Evolutionary conservation across 1,284 basidiomycete genomes (phyloP).

Genomic region (Flammula alnicola): DNA sequence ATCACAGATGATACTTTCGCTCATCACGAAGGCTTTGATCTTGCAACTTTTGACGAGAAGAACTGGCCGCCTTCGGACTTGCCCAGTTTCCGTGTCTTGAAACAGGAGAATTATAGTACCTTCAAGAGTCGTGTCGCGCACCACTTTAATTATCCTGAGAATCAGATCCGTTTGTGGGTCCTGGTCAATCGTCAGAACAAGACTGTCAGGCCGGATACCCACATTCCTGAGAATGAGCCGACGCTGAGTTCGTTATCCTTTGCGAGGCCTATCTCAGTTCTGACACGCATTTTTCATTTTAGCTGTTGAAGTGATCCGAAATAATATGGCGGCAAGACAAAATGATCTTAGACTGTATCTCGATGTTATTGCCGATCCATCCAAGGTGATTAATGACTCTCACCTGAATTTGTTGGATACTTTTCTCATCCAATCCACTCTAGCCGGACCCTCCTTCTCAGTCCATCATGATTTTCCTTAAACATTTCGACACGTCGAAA

Average conservation of each 20-base stretch:
- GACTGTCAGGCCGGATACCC: conserved; percentile 96
- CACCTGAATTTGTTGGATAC: conserved; percentile 12
- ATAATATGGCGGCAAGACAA: conserved; percentile 97
- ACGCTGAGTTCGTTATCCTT: conserved; percentile 71
- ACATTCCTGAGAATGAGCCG: conserved; percentile 93
- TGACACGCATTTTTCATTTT: conserved; percentile 11
- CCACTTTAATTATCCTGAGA: conserved; percentile 88
- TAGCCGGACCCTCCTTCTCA: conserved; percentile 77
- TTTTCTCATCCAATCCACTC: not conserved
- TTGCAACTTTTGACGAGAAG: conserved; percentile 99
- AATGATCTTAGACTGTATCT: conserved; percentile 95
- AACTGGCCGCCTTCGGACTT: conserved; percentile 95
- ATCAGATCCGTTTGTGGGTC: conserved; percentile 94
- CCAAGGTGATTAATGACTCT: conserved; percentile 64
- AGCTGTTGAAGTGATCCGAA: conserved; percentile 97
- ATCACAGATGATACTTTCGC: conserved; percentile 97
- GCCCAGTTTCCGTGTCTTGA: conserved; percentile 94
- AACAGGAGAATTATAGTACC: conserved; percentile 89
- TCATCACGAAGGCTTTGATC: conserved; percentile 95
- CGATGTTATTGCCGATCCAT: conserved; percentile 85
- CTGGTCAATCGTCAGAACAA: conserved; percentile 99
- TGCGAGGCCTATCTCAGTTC: conserved; percentile 19
- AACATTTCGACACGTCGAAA: conserved; percentile 96
- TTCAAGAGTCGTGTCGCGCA: conserved; percentile 94
- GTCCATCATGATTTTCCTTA: conserved; percentile 98